These are phyloP conservation scores for Fusarium paranaense DNA, from an alignment of 2,329 filamentous ascomycete genomes.

Conservation along the genomic window DNA sequence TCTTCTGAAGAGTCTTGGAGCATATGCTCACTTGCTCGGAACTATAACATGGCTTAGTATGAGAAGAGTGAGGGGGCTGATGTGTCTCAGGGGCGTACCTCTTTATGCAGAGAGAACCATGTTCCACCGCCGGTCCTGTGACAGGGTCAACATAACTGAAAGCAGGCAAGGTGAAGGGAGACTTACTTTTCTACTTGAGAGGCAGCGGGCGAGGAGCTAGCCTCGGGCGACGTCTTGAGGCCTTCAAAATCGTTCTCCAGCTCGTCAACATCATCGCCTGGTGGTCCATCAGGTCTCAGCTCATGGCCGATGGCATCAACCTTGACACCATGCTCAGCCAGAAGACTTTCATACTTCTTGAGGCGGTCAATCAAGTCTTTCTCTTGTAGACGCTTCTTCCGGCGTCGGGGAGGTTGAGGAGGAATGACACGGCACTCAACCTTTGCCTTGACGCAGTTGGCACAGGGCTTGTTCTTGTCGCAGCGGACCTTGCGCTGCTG, in stretches of 20 bases:
- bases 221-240: conserved; percentile 64
- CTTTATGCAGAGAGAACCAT: conserved; percentile 66
- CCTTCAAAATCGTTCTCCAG: conserved; percentile 67
- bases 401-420: conserved; percentile 66
- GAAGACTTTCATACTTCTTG: conserved; percentile 73
- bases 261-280: conserved; percentile 65
- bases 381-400: conserved; percentile 75
- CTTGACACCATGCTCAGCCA: conserved; percentile 74
- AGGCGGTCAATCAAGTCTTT: conserved; percentile 77
- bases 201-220: conserved; percentile 51
- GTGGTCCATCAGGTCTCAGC: conserved; percentile 44
- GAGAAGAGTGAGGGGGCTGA: background rate
- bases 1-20: conserved; percentile 68
- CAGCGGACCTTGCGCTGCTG: conserved; percentile 83
- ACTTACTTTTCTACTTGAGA: conserved; percentile 46
- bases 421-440: conserved; percentile 71
- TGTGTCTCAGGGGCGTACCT: conserved; percentile 52
- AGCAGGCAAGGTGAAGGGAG: background rate
- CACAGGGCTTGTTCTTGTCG: conserved; percentile 78
- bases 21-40: conserved; percentile 61
- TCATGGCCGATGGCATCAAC: conserved; percentile 75
- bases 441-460: conserved; percentile 73
- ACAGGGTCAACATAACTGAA: conserved; percentile 18
- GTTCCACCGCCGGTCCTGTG: conserved; percentile 32
- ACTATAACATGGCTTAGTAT: conserved; percentile 52